Conservation (phyloP, 108 stramenopile genomes). For the Skeletonema marinoi region DNA sequence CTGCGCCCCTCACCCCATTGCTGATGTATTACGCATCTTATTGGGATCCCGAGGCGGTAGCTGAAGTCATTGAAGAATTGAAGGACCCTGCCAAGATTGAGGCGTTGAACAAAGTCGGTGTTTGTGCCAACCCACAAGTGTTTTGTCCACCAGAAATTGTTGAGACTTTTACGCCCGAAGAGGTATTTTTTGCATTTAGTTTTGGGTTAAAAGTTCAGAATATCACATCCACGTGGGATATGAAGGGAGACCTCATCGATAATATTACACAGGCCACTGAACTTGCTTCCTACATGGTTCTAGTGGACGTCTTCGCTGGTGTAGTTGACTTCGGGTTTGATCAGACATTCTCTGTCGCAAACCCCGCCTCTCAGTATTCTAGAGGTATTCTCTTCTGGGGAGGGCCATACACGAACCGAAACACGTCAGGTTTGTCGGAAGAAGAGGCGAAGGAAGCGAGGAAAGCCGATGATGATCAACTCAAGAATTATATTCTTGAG, state of each 20-base stretch:
- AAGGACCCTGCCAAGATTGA: conserved; percentile 30
- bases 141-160: conserved; percentile 32
- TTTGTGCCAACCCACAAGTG: conserved; percentile 27
- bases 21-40: conserved; percentile 48
- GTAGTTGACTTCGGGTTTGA: conserved; percentile 55
- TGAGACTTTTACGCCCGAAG: conserved; percentile 13
- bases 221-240: conserved; percentile 44
- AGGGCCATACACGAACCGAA: conserved; percentile 30
- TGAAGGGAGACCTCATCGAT: conserved; percentile 35
- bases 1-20: conserved; percentile 32
- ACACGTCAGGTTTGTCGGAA: conserved; percentile 10
- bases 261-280: conserved; percentile 48
- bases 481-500: conserved; percentile 31
- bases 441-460: conserved; percentile 19
- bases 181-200: conserved; percentile 12
- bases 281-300: conserved; percentile 40
- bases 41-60: conserved; percentile 43
- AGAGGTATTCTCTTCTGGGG: conserved; percentile 58
- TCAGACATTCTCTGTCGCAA: conserved; percentile 32
- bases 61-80: conserved; percentile 38
- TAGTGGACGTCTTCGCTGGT: conserved; percentile 36
- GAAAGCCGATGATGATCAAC: conserved; percentile 20
- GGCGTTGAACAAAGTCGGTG: conserved; percentile 34
- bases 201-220: conserved; percentile 19
- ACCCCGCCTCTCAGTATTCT: conserved; percentile 47